Evolutionary conservation across 495 filamentous ascomycete genomes (phyloP).

Genomic region (Penicillium antarcticum): DNA sequence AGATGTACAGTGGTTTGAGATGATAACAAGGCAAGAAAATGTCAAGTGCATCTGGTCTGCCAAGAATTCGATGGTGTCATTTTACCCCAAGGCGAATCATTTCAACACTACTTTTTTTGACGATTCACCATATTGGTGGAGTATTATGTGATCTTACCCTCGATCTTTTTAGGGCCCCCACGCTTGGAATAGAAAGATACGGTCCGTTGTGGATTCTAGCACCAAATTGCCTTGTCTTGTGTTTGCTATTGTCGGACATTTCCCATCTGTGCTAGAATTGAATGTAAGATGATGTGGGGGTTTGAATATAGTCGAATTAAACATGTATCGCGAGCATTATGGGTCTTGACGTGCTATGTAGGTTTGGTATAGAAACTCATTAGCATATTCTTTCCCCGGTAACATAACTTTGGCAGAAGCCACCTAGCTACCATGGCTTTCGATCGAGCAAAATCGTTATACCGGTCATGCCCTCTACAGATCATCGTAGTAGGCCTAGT

Average conservation of each 20-base stretch:
- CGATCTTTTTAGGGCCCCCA: not conserved
- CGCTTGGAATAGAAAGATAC: not conserved
- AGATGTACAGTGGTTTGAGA: constrained; percentile 10
- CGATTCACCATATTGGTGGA: constrained; percentile 10
- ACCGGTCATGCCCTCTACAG: constrained; percentile 53
- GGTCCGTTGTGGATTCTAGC: not conserved
- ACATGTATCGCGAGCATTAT: constrained; percentile 13
- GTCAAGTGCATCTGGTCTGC: too few species aligned
- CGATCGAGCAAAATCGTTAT: constrained; percentile 27
- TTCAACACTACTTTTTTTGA: too few species aligned
- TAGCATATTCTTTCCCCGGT: not conserved
- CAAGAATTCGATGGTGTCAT: too few species aligned
- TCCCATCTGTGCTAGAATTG: not conserved
- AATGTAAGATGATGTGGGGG: not conserved
- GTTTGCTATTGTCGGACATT: not conserved
- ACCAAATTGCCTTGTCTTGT: not conserved
- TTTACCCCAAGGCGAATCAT: too few species aligned
- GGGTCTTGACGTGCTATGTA: constrained; percentile 14
- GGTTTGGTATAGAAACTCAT: not conserved
- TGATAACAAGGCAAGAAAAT: too few species aligned
- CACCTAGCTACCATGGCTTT: constrained; percentile 4
- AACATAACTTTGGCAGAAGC: too few species aligned
- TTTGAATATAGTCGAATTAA: not conserved
- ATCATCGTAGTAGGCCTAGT: constrained; percentile 53
- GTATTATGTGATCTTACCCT: constrained; percentile 11